Conservation (phyloP, 148 eudicot species). For the Vaccinium corymbosum region DNA sequence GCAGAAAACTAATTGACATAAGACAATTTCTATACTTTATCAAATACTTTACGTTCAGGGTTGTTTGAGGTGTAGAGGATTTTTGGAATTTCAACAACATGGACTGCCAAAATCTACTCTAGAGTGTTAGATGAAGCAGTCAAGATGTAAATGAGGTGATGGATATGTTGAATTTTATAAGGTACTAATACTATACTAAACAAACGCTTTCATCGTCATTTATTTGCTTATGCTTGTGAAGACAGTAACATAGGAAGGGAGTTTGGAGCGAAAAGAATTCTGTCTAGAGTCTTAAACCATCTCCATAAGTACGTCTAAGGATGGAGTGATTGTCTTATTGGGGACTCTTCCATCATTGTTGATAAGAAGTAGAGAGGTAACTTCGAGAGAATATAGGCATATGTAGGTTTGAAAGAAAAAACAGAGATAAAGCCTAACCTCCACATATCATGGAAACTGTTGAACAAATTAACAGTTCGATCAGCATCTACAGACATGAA, state of each 20-base stretch:
- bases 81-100: background rate
- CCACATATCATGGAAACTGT: constrained; percentile 96
- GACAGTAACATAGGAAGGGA: background rate
- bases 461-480: constrained; percentile 78
- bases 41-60: background rate
- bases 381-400: background rate
- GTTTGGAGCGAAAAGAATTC: background rate
- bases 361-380: background rate
- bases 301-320: background rate
- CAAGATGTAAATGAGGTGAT: background rate
- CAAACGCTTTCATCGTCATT: background rate
- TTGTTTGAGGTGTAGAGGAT: background rate
- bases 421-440: constrained; percentile 46
- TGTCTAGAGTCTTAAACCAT: background rate
- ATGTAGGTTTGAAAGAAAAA: background rate
- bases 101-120: background rate
- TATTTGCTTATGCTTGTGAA: background rate
- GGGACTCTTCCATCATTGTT: background rate
- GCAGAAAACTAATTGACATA: background rate
- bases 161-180: background rate
- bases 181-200: background rate
- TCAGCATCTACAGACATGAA: constrained; percentile 99
- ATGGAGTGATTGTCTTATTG: background rate
- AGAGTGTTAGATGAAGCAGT: background rate
- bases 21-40: background rate